Percentiles rank a stretch among this genome's conserved stretches.
Evolutionary conservation across 1,284 basidiomycete species (phyloP).

Genomic region (Microstroma glucosiphilum): DNA sequence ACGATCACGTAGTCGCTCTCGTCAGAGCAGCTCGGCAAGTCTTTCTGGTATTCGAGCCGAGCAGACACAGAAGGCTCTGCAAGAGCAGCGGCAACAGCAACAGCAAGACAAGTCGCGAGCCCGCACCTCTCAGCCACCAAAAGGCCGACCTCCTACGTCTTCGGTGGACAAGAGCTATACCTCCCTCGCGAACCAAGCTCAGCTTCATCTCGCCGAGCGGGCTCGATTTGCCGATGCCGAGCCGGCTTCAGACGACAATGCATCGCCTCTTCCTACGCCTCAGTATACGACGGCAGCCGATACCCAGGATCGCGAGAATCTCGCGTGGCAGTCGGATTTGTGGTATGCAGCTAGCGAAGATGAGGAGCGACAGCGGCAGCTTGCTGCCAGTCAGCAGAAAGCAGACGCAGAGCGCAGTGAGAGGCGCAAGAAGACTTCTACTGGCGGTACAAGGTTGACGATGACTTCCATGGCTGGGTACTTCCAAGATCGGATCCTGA

Average conservation of each 20-base stretch:
- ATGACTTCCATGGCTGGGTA: conserved; percentile 87
- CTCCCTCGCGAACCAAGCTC: conserved; percentile 34
- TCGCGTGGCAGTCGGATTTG: background rate
- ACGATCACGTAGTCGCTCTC: background rate
- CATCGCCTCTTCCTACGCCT: background rate
- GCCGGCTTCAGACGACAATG: background rate
- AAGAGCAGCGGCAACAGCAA: background rate
- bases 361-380: conserved; percentile 23
- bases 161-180: conserved; percentile 21
- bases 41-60: background rate
- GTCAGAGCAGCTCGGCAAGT: background rate
- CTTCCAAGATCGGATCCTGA: conserved; percentile 42
- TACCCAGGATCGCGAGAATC: background rate
- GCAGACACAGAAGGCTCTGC: too few relatives aligned
- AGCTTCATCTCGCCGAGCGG: conserved; percentile 39
- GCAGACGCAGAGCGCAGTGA: conserved; percentile 21
- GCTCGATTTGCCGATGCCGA: conserved; percentile 40
- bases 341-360: conserved; percentile 18
- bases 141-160: background rate
- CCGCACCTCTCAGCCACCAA: background rate
- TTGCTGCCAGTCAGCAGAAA: conserved; percentile 24
- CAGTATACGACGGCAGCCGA: background rate
- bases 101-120: background rate
- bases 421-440: conserved; percentile 50
- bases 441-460: conserved; percentile 72